Base-by-base conservation (phyloP, 2,329 filamentous ascomycete species). In the Fusarium napiforme region DNA sequence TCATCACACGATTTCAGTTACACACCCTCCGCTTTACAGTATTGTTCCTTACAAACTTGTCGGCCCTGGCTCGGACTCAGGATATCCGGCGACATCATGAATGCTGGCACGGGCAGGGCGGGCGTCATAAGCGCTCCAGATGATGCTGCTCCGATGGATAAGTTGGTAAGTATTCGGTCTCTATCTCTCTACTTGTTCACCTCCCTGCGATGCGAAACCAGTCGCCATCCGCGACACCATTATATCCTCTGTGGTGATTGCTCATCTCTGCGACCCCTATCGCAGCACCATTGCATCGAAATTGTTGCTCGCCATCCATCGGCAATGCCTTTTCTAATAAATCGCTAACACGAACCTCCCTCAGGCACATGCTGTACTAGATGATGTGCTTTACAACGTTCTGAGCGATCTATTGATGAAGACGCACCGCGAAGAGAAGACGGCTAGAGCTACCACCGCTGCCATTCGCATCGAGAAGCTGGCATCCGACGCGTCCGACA, bases 351-450 rank as follows among this genome's bases (percentile, higher is more conserved):
- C 52, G 58, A 60, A 59, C 60, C 50, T 37, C 45, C n/a, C n/a
- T 43, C 56, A 92, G 90, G 85, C 90, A 72, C 87, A 90, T 79
- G 84, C 88, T 28, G 88, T 96, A 68, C 87, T 96, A 78, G 92
- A 95, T 78, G 93, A 95, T 79, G 83, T 92, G 63, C 85, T 96
- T 70, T 91, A 93, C 84, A 95, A 93, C 81, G 88, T 95, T 78
- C 87, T 95, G 75, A 91, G 93, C 81, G 92, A 93, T 80, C 86
- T 94, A 58, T 86, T 94, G 72, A 87, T 94, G 78, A 90, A 93
- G 80, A 91, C 90, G 45, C 93, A 96, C 81, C 92, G 92, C 74
- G 89, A 93, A 75, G 93, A 96, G 83, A 95, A 95, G 85, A 89
- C 90, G 72, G 90, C 93, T 60, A 90, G 92, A 80, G 90, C 90